phyloP scores from a whole-genome alignment of 1,139 yeast species.

The Saccharomycopsis crataegensis region DNA sequence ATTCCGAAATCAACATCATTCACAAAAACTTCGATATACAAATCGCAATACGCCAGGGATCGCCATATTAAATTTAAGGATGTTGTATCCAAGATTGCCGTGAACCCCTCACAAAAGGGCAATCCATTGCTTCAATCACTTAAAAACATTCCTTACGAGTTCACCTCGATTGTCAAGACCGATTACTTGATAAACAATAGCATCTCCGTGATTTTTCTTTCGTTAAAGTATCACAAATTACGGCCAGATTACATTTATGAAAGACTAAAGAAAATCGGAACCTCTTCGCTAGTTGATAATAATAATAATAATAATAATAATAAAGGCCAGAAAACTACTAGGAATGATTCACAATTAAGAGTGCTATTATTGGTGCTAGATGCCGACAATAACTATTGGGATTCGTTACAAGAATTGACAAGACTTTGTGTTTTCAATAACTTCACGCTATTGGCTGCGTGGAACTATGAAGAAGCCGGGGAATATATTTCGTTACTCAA shows the following conservation, averaged over 20 bases:
- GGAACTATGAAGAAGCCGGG: conserved; percentile 57
- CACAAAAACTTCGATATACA: conserved; percentile 15
- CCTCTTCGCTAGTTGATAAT: not conserved
- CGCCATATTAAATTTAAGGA: not conserved
- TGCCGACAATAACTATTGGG: conserved; percentile 33
- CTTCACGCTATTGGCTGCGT: conserved; percentile 42
- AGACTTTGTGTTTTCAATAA: conserved; percentile 46
- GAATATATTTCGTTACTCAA: conserved; percentile 45
- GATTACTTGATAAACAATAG: conserved; percentile 52
- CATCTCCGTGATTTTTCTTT: conserved; percentile 44
- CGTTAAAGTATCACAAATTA: conserved; percentile 49
- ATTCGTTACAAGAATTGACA: conserved; percentile 40
- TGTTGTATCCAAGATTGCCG: conserved; percentile 24
- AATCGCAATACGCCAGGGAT: conserved; percentile 1
- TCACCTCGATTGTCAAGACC: conserved; percentile 27
- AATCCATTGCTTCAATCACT: conserved; percentile 28
- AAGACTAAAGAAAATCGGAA: conserved; percentile 34
- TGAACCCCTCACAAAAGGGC: conserved; percentile 29
- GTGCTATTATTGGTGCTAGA: conserved; percentile 14
- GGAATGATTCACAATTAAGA: conserved; percentile 1
- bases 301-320: conserved; percentile 11
- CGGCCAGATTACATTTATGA: conserved; percentile 55
- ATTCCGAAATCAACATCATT: conserved; percentile 5
- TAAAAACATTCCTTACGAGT: conserved; percentile 27
- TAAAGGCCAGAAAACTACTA: conserved; percentile 19